These are phyloP conservation scores for Acer negundo DNA, from an alignment of 345 rosid species.

Conservation along the genomic window DNA sequence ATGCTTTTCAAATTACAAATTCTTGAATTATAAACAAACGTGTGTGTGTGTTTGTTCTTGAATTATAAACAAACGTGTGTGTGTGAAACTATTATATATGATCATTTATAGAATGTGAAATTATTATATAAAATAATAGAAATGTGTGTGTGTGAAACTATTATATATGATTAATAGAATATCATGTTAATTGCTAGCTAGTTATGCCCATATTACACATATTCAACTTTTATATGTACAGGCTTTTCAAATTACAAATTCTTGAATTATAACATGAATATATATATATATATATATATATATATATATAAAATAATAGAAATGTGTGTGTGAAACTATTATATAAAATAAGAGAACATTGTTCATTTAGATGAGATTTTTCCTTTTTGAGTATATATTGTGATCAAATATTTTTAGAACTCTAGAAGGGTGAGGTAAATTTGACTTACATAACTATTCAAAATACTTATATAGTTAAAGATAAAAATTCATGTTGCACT, in stretches of 20 bases:
- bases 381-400: background rate
- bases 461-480: constrained; percentile 5
- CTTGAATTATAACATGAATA: background rate
- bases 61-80: too few relatives aligned
- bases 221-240: too few relatives aligned
- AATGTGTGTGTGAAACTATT: background rate
- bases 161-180: too few relatives aligned
- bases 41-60: too few relatives aligned
- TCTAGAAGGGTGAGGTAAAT: background rate
- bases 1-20: too few relatives aligned
- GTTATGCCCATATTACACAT: background rate
- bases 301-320: background rate
- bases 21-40: too few relatives aligned
- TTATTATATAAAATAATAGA: too few relatives aligned
- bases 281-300: too few relatives aligned
- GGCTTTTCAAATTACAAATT: background rate
- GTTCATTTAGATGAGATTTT: background rate
- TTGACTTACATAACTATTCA: constrained; percentile 13
- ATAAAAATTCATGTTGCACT: constrained; percentile 18
- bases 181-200: background rate
- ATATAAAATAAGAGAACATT: background rate
- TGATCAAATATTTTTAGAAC: background rate
- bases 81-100: too few relatives aligned
- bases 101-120: too few relatives aligned
- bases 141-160: too few relatives aligned